Base-by-base conservation (phyloP, 495 filamentous ascomycete species). In the Neurospora africana region DNA sequence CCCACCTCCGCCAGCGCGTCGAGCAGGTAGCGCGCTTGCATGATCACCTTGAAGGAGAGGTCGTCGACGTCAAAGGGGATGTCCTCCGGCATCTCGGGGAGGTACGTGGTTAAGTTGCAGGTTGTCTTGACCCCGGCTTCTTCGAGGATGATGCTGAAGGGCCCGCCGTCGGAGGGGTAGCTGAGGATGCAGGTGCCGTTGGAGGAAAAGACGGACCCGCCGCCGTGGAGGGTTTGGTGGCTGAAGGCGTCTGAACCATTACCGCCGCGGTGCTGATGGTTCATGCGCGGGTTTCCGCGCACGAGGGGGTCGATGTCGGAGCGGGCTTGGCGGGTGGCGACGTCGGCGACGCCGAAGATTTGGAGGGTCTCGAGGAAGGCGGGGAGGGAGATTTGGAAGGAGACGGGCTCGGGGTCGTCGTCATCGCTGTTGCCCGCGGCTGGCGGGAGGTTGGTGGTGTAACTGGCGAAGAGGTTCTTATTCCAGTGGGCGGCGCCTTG, bases 331-430 rank as follows among this genome's bases (percentile, higher is more conserved):
- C 85, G 82, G 23, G 83, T 80, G 37, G 83, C 82, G 30, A 87
- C 78, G 75, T 97, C 93, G 61, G 89, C 89, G 72, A 93, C 87
- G 68, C 92, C 91, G 78, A 98, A 95, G 47, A 99, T 97, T 76
- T 97, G 94, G 36, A 99, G 86, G 10, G 94, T 97, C 83, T 99
- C 95, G 58, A 99, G 87, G 10, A 99, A 86, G 44, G 95, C 91
- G 2, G 91, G 85, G 44, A 99, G 86, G 13, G 93, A 95, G 73
- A 98, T 90, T 72, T 93, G 91, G 78, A 98, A 98, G 70, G 83
- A 81, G 76, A 82, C 80, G 10, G 80, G 72, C 11, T 77, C 74
- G 30, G 81, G 73, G 47, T 85, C 80, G 23, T 68, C 61, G 53
- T 71, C 67, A 10, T 69, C 61, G 72, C 35, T 15, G 67, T 70